Percentiles rank a stretch among this genome's conserved stretches.
Conservation (phyloP, 1,284 basidiomycete genomes). For the Moesziomyces aphidis region DNA sequence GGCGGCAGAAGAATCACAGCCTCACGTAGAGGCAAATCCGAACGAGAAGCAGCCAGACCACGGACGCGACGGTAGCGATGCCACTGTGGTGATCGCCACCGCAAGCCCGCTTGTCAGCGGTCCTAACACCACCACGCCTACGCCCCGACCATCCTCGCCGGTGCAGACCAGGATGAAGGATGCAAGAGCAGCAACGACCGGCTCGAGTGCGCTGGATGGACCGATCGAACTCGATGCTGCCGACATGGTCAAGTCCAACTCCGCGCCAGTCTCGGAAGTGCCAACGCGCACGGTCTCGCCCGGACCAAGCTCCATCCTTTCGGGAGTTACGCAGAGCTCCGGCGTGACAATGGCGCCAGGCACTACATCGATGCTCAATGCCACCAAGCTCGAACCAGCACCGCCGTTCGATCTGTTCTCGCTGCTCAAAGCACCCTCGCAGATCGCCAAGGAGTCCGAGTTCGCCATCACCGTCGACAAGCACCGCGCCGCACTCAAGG, state of each 20-base stretch:
- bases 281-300: slow-evolving; percentile 39
- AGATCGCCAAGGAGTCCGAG: slow-evolving; percentile 48
- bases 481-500: slow-evolving; percentile 37
- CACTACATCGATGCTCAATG: slow-evolving; percentile 14
- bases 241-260: slow-evolving; percentile 25
- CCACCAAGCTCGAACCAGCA: slow-evolving; percentile 21
- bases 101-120: slow-evolving; percentile 28
- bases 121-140: slow-evolving; percentile 41
- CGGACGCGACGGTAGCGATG: slow-evolving; percentile 29
- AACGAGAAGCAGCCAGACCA: not conserved
- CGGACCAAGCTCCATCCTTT: slow-evolving; percentile 25
- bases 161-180: slow-evolving; percentile 15
- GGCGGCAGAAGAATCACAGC: not conserved
- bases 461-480: slow-evolving; percentile 41
- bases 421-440: slow-evolving; percentile 38
- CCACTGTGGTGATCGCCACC: slow-evolving; percentile 30
- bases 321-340: slow-evolving; percentile 15
- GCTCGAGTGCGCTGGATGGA: slow-evolving; percentile 1
- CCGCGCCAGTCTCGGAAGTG: slow-evolving; percentile 37
- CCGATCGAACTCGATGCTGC: slow-evolving; percentile 6
- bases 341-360: slow-evolving; percentile 3
- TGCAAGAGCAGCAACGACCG: not conserved
- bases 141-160: slow-evolving; percentile 40
- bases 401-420: slow-evolving; percentile 40
- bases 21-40: not conserved